phyloP scores from a whole-genome alignment of 2,329 filamentous ascomycete genomes.

The Septoria linicola region DNA sequence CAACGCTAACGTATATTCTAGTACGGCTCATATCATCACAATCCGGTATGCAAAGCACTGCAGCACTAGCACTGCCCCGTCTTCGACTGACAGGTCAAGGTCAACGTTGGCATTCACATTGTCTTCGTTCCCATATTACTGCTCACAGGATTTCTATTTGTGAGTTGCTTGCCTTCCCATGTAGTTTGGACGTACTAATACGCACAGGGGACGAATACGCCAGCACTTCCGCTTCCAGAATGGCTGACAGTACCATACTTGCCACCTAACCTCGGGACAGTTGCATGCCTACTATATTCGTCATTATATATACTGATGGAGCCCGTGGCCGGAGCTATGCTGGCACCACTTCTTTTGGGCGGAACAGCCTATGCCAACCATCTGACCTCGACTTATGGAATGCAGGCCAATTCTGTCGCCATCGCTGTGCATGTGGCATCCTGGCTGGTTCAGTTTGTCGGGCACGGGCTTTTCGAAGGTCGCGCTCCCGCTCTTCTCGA shows the following conservation, averaged over 20 bases:
- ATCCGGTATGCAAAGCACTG: constrained; percentile 53
- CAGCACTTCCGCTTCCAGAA: constrained; percentile 55
- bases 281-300: constrained; percentile 63
- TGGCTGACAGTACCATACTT: constrained; percentile 57
- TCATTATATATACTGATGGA: constrained; percentile 87
- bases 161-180: too few species aligned
- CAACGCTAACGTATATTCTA: constrained; percentile 40
- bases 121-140: constrained; percentile 75
- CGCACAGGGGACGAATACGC: constrained; percentile 56
- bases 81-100: constrained; percentile 43
- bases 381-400: constrained; percentile 63
- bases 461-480: constrained; percentile 85
- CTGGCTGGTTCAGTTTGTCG: constrained; percentile 89
- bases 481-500: constrained; percentile 86
- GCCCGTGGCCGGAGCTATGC: constrained; percentile 78
- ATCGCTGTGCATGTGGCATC: constrained; percentile 67
- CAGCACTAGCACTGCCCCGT: not conserved
- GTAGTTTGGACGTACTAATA: not conserved
- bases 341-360: constrained; percentile 73
- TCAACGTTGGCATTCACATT: constrained; percentile 78
- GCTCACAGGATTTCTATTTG: constrained; percentile 68
- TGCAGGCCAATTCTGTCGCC: constrained; percentile 63
- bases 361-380: constrained; percentile 75
- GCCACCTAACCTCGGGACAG: constrained; percentile 60
- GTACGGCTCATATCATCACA: constrained; percentile 84